Base-by-base conservation (phyloP, 257 asterid genomes). In the Solanum virginianum region DNA sequence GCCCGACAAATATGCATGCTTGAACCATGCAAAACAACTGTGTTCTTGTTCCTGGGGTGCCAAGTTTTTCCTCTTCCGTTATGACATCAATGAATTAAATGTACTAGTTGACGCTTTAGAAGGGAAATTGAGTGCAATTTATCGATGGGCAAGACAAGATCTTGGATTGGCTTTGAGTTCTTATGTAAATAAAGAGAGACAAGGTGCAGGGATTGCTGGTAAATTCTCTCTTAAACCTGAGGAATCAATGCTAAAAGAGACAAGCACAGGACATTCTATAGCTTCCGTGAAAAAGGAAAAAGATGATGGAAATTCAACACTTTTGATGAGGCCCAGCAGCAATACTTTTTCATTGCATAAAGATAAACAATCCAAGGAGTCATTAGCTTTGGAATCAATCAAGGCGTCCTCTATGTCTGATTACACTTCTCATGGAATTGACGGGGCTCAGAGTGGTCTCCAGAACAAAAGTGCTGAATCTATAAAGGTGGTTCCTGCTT, bases 81-180 rank as follows among this genome's bases (percentile, higher is more conserved):
- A 94, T 83, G 97, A 93, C 88, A 86, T 95, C 85, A 90, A 83
- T 79, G 99, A 96, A 83, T 87, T 96, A 85, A 95, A 92, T 86
- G 86, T 96, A 82, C 87, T 96, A 92, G 98, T 95, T 86, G 98
- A 96, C 81, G 99, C 99, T 85, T 89, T 96, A 93, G 99, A 95
- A 89, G 99, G 99, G 80, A 96, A 96, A 91, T 90, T 96, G 77
- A 95, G 99, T 91, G 93, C 99, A 65, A 91, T 96, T 79, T 95
- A 96, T 91, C 89, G 98, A 86, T 96, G 99, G 99, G 99, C 98
- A 86, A 95, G 94, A 88, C 94, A 88, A 84, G 98, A 96, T 91
- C 92, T 96, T 24, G 98, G 99, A 86, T 95, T 96, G 87, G 93
- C 99, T 86, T 88, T 95, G 88, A 93, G 98, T 88, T 94, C 98